Evolutionary conservation across 805 yeast genomes (phyloP).

Genomic region (Ogataea wickerhamii): DNA sequence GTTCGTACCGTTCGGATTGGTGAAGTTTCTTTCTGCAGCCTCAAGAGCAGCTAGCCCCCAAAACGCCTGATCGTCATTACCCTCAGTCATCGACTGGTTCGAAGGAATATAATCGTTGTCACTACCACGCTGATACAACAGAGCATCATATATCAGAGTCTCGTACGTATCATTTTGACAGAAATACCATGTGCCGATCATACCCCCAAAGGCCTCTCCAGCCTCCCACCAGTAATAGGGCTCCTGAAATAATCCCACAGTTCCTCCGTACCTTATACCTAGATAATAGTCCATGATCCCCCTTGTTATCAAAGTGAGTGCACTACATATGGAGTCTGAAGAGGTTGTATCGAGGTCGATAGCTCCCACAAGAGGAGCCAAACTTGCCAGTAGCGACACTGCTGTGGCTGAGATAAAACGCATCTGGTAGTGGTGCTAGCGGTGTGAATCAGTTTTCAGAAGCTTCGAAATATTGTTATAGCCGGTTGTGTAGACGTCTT

Average conservation of each 20-base stretch:
- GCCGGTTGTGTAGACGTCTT: too few species aligned
- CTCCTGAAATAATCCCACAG: slow-evolving; percentile 64
- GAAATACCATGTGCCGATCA: slow-evolving; percentile 70
- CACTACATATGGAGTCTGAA: slow-evolving; percentile 36
- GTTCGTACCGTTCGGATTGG: slow-evolving; percentile 54
- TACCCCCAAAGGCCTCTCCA: slow-evolving; percentile 69
- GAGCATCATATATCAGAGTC: slow-evolving; percentile 52
- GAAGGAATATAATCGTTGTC: slow-evolving; percentile 70
- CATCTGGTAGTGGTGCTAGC: too few species aligned
- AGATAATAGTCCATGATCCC: slow-evolving; percentile 84
- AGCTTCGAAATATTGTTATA: too few species aligned
- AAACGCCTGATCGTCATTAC: slow-evolving; percentile 91
- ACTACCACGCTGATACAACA: slow-evolving; percentile 62
- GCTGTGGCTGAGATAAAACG: not conserved
- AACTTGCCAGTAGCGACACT: not conserved
- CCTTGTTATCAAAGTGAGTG: slow-evolving; percentile 55
- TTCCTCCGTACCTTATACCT: slow-evolving; percentile 60
- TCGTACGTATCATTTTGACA: slow-evolving; percentile 67
- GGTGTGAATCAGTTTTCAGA: too few species aligned
- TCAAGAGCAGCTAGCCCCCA: slow-evolving; percentile 88
- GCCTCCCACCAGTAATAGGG: slow-evolving; percentile 95
- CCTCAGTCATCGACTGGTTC: slow-evolving; percentile 80
- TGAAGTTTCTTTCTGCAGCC: slow-evolving; percentile 80
- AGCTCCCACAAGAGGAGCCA: slow-evolving; percentile 1
- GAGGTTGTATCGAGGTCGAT: slow-evolving; percentile 18